Percentiles rank a stretch among this genome's conserved stretches.
phyloP scores from a whole-genome alignment of 2,329 filamentous ascomycete genomes.

The Diaporthe citriasiana region DNA sequence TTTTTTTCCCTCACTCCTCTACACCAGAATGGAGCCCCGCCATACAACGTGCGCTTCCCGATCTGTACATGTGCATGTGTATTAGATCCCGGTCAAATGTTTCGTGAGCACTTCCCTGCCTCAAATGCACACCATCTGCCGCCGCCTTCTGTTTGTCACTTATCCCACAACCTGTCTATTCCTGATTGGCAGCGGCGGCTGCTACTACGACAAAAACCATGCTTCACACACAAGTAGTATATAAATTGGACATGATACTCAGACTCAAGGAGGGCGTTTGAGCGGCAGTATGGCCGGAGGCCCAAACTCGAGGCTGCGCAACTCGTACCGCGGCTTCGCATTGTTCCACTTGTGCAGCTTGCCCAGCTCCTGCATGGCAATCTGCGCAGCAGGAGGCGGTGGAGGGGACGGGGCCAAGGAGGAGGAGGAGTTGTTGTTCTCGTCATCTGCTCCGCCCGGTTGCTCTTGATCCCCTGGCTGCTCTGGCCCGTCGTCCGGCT shows the following conservation, averaged over 20 bases:
- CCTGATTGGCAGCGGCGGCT: background rate
- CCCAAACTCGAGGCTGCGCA: slow-evolving; percentile 13
- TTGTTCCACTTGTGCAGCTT: slow-evolving; percentile 22
- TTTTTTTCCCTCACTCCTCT: background rate
- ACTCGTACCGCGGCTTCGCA: slow-evolving; percentile 21
- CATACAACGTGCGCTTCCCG: slow-evolving; percentile 1
- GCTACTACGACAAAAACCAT: background rate
- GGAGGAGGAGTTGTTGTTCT: background rate
- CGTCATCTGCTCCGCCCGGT: background rate
- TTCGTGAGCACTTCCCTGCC: slow-evolving; percentile 24
- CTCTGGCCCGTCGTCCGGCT: background rate
- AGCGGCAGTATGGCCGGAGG: background rate
- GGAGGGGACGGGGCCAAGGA: background rate
- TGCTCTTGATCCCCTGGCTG: background rate
- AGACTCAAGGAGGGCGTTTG: background rate
- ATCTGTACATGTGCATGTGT: background rate
- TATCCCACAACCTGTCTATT: background rate
- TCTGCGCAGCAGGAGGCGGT: background rate
- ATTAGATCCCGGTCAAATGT: slow-evolving; percentile 13
- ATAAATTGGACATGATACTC: background rate
- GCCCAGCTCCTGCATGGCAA: slow-evolving; percentile 11
- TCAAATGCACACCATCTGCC: slow-evolving; percentile 6
- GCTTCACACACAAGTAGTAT: background rate
- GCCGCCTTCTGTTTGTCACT: background rate
- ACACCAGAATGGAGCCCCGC: slow-evolving; percentile 8